Base-by-base conservation (phyloP, 1,284 basidiomycete species). In the Stereum hirsutum region DNA sequence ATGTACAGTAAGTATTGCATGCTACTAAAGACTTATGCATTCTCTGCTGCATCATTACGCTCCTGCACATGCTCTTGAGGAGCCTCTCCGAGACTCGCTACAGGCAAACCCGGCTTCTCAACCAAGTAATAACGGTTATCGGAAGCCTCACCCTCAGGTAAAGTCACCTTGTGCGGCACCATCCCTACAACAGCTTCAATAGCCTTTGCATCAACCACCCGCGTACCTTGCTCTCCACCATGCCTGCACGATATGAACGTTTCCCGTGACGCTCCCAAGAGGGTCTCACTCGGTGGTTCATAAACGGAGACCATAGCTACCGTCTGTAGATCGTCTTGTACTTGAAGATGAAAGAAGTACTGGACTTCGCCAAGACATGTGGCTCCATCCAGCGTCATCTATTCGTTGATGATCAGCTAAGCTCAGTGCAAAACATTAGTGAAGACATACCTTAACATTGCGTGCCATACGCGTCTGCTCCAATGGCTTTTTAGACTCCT, bases 151-250 rank as follows among this genome's bases (percentile, higher is more conserved):
- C 27, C 24, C 37, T n/a, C 15, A 5, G 17, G 11, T 38, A 24
- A 14, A 38, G n/a, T 25, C 5, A n/a, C 21, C 26, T 14, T 12
- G 20, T 38, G 43, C 3, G 47, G 52, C 14, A 49, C 35, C 58
- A 63, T 58, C 1, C 53, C 54, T 0, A 63, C 57, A 8, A 62
- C 55, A 7, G 59, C 49, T 3, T 42, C 11, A 28, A 63, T 54
- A 0, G 40, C 19, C 17, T 50, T 43, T 0, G 45, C 46, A 3
- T 47, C 34, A 7, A 62, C 42, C 1, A 61, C 51, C 2, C 6
- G 5, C 0, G 60, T 46, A 14, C 41, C 44, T 5, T 27, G 28
- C 6, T 46, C 43, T 2, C 51, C 51, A 2, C 37, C 51, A 20
- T 58, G 49, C 10, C 23, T 17, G 34, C 52, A 58, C 2, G 50